Base-by-base conservation (phyloP, 768 basidiomycete species). In the Tricholoma saponaceum region DNA sequence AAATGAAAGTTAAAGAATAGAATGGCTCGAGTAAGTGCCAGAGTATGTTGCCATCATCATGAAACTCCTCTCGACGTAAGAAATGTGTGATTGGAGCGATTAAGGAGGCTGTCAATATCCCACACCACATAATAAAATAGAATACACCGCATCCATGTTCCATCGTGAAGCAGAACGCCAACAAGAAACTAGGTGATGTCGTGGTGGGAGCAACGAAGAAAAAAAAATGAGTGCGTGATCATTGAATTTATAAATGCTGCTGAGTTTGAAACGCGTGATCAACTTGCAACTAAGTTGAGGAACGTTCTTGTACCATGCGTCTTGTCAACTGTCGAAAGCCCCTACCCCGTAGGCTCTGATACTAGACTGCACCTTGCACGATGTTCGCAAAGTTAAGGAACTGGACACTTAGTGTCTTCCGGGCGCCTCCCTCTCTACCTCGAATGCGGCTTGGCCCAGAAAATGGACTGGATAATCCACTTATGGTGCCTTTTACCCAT, bases 21-120 rank as follows among this genome's bases (percentile, higher is more conserved):
- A n/a, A n/a, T n/a, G n/a, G n/a, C n/a, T n/a, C n/a, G n/a, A n/a
- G 14, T 37, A 14, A 37, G 16, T 14, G 6, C 16, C 16, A 37
- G 14, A 5, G 14, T 37, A 37, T 89, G 79, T 89, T 58, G 87
- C 89, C 89, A 72, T 74, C 82, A 76, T 76, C 85, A 91, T 90
- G 89, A 92, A 92, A 91, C 89, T 88, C 87, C 81, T 81, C 75
- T 83, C 84, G 64, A 81, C 87, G 86, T 90, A 69, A 74, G 61
- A 67, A 68, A 56, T 51, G 74, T 76, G 87, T 80, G 84, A 85
- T 85, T 70, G 77, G 87, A 90, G 89, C 83, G 89, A 91, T 92
- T 90, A 90, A 83, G 70, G 78, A 79, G 89, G 89, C 85, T 71
- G 46, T 75, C 72, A 51, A 55, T 87, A 80, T 81, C 62, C 70